These are phyloP conservation scores for Melanomma pulvis-pyrius DNA, from an alignment of 495 filamentous ascomycete species.

Conservation along the genomic window DNA sequence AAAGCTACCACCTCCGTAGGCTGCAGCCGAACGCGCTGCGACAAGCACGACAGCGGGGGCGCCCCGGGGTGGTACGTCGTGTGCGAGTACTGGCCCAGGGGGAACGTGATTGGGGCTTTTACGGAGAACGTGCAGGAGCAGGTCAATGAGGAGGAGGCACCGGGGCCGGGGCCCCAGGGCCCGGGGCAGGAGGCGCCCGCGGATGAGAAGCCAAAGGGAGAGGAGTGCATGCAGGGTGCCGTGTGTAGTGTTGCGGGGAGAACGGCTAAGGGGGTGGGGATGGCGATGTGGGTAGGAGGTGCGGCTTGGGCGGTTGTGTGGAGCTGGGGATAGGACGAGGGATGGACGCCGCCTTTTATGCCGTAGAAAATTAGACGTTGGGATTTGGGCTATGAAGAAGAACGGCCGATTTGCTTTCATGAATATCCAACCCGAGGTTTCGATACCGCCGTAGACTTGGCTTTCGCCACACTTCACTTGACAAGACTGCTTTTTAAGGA, in stretches of 20 bases:
- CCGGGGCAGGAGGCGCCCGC: not conserved
- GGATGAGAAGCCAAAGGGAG: not conserved
- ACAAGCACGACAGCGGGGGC: conserved; percentile 25
- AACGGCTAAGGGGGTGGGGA: not conserved
- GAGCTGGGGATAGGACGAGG: not conserved
- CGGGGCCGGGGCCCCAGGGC: no score
- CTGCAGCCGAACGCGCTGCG: conserved; percentile 65
- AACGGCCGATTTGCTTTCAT: not conserved
- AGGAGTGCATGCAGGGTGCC: conserved; percentile 5
- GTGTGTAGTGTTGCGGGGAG: not conserved
- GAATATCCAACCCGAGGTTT: no score
- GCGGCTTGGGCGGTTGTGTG: conserved; percentile 1
- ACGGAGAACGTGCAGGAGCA: conserved; percentile 51
- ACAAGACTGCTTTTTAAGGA: no score
- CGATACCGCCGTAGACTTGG: no score
- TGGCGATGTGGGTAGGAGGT: not conserved
- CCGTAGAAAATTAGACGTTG: no score
- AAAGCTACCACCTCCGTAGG: conserved; percentile 68
- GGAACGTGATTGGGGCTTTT: conserved; percentile 70
- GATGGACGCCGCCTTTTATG: not conserved
- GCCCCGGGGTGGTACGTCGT: conserved; percentile 72
- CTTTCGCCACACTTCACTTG: no score
- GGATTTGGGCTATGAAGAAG: not conserved
- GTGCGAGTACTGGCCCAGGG: conserved; percentile 77
- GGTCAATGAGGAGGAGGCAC: conserved; percentile 7